Base-by-base conservation (phyloP, 2,329 filamentous ascomycete species). In the Aspergillus spinulosporus region DNA sequence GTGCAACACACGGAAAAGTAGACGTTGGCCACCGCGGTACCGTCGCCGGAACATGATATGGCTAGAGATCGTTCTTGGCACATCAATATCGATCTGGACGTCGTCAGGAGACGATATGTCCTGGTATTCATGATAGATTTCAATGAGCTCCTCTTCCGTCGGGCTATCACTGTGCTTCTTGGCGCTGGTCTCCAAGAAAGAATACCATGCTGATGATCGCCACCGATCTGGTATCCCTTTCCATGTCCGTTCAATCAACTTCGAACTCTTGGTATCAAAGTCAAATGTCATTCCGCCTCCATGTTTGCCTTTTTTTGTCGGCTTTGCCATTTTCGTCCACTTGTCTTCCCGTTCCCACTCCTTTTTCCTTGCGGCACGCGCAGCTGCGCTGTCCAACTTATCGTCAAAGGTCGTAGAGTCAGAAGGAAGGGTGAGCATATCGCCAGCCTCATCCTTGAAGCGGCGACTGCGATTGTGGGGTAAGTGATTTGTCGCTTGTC, bases 211-310 rank as follows among this genome's bases (percentile, higher is more conserved):
- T 1, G 90, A 88, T 32, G 88, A 85, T 50, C 94, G 88, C 94
- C 94, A 99, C 60, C 91, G 86, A 74, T 99, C 94, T 0, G 94
- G 94, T 61, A 99, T 96, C 31, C 94, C 94, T 72, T 99, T 99
- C 94, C 94, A 99, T 1, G 92, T 95, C 54, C 94, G 85, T 63
- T 92, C 88, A 57, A 96, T 87, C 43, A 99, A 79, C 72, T 97
- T 92, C n/a, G 89, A 82, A 70, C 88, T 89, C 61, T 82, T 85
- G 37, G 84, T 83, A 73, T 97, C 92, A 69, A 97, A 97, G 53
- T 92, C 88, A 61, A 87, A 88, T 9, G 77, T 77, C 82, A 85
- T 87, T 12, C 85, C 84, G 12, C 83, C 83, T 26, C 84, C 83
- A 52, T 78, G 73, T 32, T 74, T 72, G 56, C 68, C 73, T 57